Base-by-base conservation (phyloP, 2,329 filamentous ascomycete species). In the Mycocentrospora acerina region DNA sequence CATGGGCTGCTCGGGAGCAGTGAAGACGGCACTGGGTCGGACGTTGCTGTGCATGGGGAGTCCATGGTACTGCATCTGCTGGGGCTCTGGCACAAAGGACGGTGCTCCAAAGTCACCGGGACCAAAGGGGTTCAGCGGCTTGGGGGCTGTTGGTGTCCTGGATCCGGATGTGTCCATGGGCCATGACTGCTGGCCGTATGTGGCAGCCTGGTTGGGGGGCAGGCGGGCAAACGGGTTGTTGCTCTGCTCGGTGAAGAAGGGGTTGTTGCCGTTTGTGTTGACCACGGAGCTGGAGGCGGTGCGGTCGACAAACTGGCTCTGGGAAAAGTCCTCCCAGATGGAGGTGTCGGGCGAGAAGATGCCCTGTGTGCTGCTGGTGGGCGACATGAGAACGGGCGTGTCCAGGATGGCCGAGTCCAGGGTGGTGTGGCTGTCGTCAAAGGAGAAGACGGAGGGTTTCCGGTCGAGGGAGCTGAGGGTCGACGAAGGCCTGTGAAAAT, bases 111-210 rank as follows among this genome's bases (percentile, higher is more conserved):
- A 75, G 32, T 79, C 74, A 26, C 72, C 66, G 24, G 64, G 61
- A 25, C 73, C 69, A 56, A 78, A 80, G 30, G 82, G 78, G 56
- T 87, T 84, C 57, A 88, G 86, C 36, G 81, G 82, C 60, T 87
- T 90, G 48, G 80, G 74, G 45, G 81, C 82, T 45, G 89, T 81
- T 12, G 86, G 85, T 6, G 88, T 91, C 66, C 82, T 85, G 46
- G 87, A 80, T 35, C 82, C 85, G 17, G 86, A 86, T 55, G 73
- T 75, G 53, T 81, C 77, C 29, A 70, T 76, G 33, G 81, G 73
- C 86, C 86, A 90, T 46, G 70, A 64, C 47, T 73, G 72, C 52
- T 77, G 74, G 40, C 67, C 68, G 48, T 76, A 71, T 47, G 61
- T 64, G 62, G 58, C 68, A 46, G 70, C 66, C 47, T 74, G 74